Evolutionary conservation across 441 rosid genomes (phyloP), one percentile per base, ranked within the genome.

Genomic region (Erodium moschatum): DNA sequence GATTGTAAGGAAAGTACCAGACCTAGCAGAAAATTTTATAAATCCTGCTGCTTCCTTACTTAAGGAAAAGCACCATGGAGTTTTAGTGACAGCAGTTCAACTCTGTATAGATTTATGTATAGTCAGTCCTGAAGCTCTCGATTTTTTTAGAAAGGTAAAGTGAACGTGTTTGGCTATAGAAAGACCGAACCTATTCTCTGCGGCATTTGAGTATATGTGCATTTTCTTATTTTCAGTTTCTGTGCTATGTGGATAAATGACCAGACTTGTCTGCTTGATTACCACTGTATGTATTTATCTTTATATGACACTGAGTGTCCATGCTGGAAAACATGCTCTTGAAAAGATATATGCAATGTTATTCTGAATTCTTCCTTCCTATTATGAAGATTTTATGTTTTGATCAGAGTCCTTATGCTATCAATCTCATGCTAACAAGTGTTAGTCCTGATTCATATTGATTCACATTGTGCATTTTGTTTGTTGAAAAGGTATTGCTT

Each of bases 61-160:
- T 75, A 90, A 84, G 84, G 99, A 91, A 86, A 95, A 95, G 72
- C 99, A 95, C 82, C 99, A 95, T 79, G 99, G 99, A 69, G 97
- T 89, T 75, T 78, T 90, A 78, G 86, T 91, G 76, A 89, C 99
- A 66, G 97, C 97, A 78, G 76, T 95, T 85, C 97, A 95, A 78
- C 96, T 95, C 67, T 92, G 97, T 81, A 82, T 85, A 71, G 97
- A 95, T 78, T 81, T 95, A 73, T 90, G 99, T 80, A 86, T 78
- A 84, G 81, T 85, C 85, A 88, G 87, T 79, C 79, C 87, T 38
- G 99, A 91, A 75, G 97, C 99, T 72, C 89, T 83, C 52, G 92
- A 90, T 69, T 84, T 72, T 85, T 87, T 90, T 73, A 88, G 97
- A 79, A 87, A 87, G 97, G 99, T 95, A 85, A 77, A 54, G 64